These are phyloP conservation scores for Takakia lepidozioides DNA, from an alignment of 225 moss, liverwort and hornwort species.

Conservation along the genomic window DNA sequence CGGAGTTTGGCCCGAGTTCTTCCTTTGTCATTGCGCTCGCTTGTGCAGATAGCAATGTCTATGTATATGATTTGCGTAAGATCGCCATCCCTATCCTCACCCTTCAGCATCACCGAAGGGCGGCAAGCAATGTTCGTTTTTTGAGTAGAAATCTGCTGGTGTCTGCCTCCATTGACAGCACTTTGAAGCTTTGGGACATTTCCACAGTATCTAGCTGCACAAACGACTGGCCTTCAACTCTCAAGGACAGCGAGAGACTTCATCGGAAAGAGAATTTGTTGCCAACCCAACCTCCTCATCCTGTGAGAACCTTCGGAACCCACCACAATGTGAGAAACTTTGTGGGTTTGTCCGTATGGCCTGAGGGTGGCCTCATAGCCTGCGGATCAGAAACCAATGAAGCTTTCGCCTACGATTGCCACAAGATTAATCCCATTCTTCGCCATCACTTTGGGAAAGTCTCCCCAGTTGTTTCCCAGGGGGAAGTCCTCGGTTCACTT, in stretches of 20 bases:
- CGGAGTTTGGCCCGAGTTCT: constrained; percentile 60
- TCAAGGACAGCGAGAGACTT: background rate
- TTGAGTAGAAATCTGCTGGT: constrained; percentile 49
- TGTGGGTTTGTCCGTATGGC: constrained; percentile 66
- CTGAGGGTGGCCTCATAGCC: constrained; percentile 57
- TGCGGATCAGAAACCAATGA: constrained; percentile 92
- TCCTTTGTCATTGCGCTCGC: constrained; percentile 60
- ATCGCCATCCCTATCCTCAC: constrained; percentile 27
- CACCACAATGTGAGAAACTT: constrained; percentile 72
- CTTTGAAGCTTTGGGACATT: constrained; percentile 84
- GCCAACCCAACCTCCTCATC: background rate
- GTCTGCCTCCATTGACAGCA: constrained; percentile 79
- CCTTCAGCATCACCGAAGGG: constrained; percentile 48
- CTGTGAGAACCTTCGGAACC: constrained; percentile 37
- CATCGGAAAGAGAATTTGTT: background rate
- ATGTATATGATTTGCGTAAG: constrained; percentile 73
- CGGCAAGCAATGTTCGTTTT: constrained; percentile 81
- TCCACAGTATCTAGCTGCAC: constrained; percentile 6
- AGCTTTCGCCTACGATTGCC: constrained; percentile 49
- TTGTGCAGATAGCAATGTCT: constrained; percentile 72
- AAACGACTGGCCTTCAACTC: background rate
- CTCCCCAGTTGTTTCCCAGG: too few species aligned
- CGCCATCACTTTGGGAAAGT: background rate
- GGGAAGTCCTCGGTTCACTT: background rate
- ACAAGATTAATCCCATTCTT: constrained; percentile 25